Evolutionary conservation across 2,329 filamentous ascomycete species (phyloP).

Genomic region (Botrytis hyacinthi): DNA sequence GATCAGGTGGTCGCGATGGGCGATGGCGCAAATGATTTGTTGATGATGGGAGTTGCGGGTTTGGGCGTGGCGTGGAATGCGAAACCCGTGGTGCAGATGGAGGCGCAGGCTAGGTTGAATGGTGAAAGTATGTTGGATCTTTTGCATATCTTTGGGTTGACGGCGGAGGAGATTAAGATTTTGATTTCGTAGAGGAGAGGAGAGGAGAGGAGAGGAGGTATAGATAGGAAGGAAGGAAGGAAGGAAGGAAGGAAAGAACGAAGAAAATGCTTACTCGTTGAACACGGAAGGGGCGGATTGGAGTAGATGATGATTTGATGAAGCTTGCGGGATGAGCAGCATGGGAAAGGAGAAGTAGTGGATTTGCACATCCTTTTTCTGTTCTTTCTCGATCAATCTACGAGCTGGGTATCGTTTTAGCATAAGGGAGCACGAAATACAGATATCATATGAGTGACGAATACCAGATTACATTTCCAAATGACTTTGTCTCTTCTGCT

Average conservation of each 20-base stretch:
- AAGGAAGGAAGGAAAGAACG: not conserved
- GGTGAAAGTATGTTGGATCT: constrained; percentile 68
- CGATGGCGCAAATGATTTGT: constrained; percentile 78
- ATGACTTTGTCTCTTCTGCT: not conserved
- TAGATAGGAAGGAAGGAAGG: not conserved
- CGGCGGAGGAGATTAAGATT: constrained; percentile 58
- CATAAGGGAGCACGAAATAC: not conserved
- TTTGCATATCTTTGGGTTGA: constrained; percentile 71
- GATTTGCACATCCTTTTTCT: not conserved
- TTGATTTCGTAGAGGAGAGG: constrained; percentile 37
- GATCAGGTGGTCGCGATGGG: constrained; percentile 72
- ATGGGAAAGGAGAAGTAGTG: not conserved
- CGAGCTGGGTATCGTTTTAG: not conserved
- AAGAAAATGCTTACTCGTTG: not conserved
- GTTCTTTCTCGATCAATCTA: not conserved
- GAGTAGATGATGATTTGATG: not conserved
- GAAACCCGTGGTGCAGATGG: constrained; percentile 77
- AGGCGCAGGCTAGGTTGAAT: constrained; percentile 71
- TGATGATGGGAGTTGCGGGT: constrained; percentile 75
- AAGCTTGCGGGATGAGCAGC: not conserved
- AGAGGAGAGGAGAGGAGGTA: not conserved
- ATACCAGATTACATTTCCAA: not conserved
- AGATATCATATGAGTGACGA: not conserved
- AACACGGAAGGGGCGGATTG: not conserved
- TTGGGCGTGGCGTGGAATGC: constrained; percentile 82